These are phyloP conservation scores for Cornus suecica DNA, from an alignment of 148 eudicot genomes.

Conservation along the genomic window DNA sequence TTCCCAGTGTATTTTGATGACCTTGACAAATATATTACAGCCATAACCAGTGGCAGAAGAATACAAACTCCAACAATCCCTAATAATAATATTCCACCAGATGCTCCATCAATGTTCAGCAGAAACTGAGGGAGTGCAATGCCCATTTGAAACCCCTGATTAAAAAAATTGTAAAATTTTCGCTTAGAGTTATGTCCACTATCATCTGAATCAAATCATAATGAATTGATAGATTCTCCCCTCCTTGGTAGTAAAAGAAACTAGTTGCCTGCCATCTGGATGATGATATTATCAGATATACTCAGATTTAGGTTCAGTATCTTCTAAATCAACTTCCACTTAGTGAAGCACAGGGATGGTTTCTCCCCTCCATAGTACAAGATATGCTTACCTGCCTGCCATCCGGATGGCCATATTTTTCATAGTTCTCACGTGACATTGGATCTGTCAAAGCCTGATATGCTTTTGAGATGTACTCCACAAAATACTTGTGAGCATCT, in stretches of 20 bases:
- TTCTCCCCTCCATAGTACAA: background rate
- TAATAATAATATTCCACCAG: slow-evolving; percentile 30
- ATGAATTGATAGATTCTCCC: background rate
- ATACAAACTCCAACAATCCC: slow-evolving; percentile 37
- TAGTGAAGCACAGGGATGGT: background rate
- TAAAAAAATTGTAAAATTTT: background rate
- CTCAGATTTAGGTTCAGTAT: background rate
- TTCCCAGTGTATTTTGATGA: slow-evolving; percentile 34
- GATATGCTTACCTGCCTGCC: slow-evolving; percentile 20
- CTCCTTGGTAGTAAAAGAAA: background rate
- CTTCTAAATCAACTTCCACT: background rate
- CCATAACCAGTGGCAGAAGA: slow-evolving; percentile 28
- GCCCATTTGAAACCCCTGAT: slow-evolving; percentile 36
- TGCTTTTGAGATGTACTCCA: slow-evolving; percentile 29
- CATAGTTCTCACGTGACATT: slow-evolving; percentile 22
- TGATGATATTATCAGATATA: slow-evolving; percentile 15
- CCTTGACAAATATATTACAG: slow-evolving; percentile 30
- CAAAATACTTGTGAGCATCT: slow-evolving; percentile 29
- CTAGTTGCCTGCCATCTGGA: slow-evolving; percentile 31
- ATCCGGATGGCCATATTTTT: slow-evolving; percentile 35
- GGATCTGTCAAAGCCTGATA: slow-evolving; percentile 31
- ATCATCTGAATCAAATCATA: background rate
- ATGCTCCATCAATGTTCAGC: slow-evolving; percentile 32
- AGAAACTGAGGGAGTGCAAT: slow-evolving; percentile 37
- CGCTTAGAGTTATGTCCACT: background rate